Base-by-base conservation (phyloP, 2,329 filamentous ascomycete genomes). In the Dothistroma pini region DNA sequence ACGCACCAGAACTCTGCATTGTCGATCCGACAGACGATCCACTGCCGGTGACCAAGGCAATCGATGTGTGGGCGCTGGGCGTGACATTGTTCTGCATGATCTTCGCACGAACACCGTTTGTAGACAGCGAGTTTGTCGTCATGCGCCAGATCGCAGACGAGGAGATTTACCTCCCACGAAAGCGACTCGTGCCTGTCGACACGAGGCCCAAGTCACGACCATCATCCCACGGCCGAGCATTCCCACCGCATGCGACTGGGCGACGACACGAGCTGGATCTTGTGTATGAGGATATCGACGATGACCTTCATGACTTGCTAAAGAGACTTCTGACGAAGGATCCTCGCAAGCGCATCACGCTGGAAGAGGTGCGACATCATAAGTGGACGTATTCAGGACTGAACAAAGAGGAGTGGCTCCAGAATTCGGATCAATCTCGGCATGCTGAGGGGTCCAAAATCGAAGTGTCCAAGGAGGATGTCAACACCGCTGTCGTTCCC, bases 31-130 rank as follows among this genome's bases (percentile, higher is more conserved):
- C 82, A 64, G 70, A 75, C 77, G 69, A 86, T 83, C 71, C 89
- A 84, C 70, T 91, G 83, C 66, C 93, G 83, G 78, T 99, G 47
- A 96, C 92, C 4, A 91, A 91, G 69, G 91, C 96, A 69, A 96
- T 99, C 68, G 95, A 99, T 72, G 88, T 99, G 16, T 99, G 95
- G 95, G 96, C 95, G 11, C 81, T 99, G 22, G 95, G 95, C 22
- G 91, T 99, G 21, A 99, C 95, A 0, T 84, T 99, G 1, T 99
- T 97, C 77, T 96, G 93, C 71, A 87, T 99, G 74, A 87, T 99
- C 58, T 99, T 89, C 73, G 95, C 92, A 14, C 90, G 95, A 57
- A 90, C 97, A 47, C 95, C 95, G 0, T 99, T 97, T 68, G 92
- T 92, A 54, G 89, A 95, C 71, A 93, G 96, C 69, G 91, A 96